Percentiles rank a stretch among this genome's conserved stretches.
Conservation (phyloP, 2,329 filamentous ascomycete genomes). For the Tolypocladium nubicola region DNA sequence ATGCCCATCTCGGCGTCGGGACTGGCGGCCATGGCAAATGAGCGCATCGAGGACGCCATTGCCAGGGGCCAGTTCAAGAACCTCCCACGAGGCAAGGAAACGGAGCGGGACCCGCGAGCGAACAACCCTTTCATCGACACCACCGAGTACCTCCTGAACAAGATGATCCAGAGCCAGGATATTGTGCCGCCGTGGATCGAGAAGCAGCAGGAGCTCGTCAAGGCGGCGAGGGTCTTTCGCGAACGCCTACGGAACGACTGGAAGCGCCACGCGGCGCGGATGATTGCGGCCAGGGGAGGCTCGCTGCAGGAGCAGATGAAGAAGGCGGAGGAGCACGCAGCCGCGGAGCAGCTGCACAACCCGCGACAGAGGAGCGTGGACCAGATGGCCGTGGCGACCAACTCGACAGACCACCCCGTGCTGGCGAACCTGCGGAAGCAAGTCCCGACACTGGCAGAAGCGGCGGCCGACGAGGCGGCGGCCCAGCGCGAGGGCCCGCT, state of each 20-base stretch:
- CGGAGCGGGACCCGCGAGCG: conserved; percentile 73
- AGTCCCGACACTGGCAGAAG: conserved; percentile 6
- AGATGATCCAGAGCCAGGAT: conserved; percentile 93
- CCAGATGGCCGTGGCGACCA: conserved; percentile 35
- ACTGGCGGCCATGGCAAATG: conserved; percentile 74
- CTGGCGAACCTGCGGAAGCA: conserved; percentile 27
- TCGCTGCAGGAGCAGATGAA: conserved; percentile 61
- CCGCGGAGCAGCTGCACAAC: conserved; percentile 59
- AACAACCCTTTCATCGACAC: conserved; percentile 89
- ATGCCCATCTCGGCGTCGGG: conserved; percentile 72
- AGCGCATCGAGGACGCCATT: conserved; percentile 89
- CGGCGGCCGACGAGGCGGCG: background rate
- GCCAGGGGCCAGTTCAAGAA: conserved; percentile 80
- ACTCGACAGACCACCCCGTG: conserved; percentile 35
- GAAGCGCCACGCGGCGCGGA: conserved; percentile 69
- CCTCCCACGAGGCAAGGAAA: conserved; percentile 66
- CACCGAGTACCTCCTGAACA: conserved; percentile 96
- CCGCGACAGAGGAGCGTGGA: conserved; percentile 35
- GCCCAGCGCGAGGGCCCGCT: conserved; percentile 8
- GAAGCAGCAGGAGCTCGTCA: conserved; percentile 84
- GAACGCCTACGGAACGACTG: conserved; percentile 69
- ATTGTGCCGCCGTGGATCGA: conserved; percentile 98
- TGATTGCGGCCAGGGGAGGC: conserved; percentile 70
- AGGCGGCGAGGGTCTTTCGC: conserved; percentile 60
- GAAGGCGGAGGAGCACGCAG: conserved; percentile 62